Evolutionary conservation across 1,284 basidiomycete species (phyloP), one percentile per base, ranked within the genome.

Genomic region (Blastosporella zonata): DNA sequence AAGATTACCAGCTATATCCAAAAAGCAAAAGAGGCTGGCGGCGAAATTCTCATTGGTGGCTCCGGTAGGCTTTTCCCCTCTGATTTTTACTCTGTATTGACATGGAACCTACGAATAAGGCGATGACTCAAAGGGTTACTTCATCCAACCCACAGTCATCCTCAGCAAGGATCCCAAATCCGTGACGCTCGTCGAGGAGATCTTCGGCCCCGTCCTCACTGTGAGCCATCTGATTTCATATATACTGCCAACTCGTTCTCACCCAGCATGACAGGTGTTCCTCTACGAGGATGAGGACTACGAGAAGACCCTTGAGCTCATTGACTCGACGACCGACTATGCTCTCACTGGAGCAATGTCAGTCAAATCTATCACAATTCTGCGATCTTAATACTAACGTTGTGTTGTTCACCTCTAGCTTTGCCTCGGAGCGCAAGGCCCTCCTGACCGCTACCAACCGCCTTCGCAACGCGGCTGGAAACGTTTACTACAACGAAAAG

Each of bases 151-250:
- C 3, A 99, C 97, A 12, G 84, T 98, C 52, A 96, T 99, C 63
- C 73, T 93, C 57, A 97, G 90, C 61, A 90, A 90, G 67, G 92
- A 99, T 67, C 94, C 96, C 44, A 82, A 83, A 60, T 90, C 87
- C 4, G 73, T 97, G 44, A 97, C 95, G 8, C 93, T 99, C 84
- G 82, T 81, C 25, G 92, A 97, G 61, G 96, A 99, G 72, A 91
- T 99, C 62, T 98, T 99, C 60, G 97, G 97, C 3, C 97, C 97
- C 29, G 95, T 99, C 45, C 67, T 98, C 53, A 97, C 96, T 31
- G 91, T 92, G 59, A 62, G 75, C 69, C 48, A 20, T 46, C 53
- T 49, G 15, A 15, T 34, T 21, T 23, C 9, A 33, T 27, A 18
- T 29, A 8, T 22, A 44, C 21, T 33, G 25, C 22, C 10, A 43